These are phyloP conservation scores for Leishmania mexicana DNA, from an alignment of 208 protist genomes.

Conservation along the genomic window DNA sequence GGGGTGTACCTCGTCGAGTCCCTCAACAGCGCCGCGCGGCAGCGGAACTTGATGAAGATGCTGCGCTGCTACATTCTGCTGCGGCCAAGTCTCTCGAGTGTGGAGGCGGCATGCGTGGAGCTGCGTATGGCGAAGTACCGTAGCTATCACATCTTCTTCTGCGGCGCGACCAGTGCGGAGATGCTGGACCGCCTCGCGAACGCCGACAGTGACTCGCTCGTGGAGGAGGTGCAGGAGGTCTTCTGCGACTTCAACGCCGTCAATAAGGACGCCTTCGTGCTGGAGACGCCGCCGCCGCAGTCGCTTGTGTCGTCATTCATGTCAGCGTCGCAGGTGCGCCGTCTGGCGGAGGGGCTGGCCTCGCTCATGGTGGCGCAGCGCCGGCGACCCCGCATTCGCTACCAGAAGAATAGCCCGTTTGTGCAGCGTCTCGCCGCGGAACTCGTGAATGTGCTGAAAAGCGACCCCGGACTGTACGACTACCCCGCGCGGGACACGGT, in stretches of 20 bases:
- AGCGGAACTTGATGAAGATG: conserved; percentile 91
- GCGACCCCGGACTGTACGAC: conserved; percentile 88
- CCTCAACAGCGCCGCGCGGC: conserved; percentile 57
- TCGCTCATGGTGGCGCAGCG: conserved; percentile 82
- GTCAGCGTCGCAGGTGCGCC: conserved; percentile 35
- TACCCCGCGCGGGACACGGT: conserved; percentile 73
- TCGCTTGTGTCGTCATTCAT: conserved; percentile 44
- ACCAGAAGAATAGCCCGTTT: conserved; percentile 64
- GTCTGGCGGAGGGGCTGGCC: conserved; percentile 73
- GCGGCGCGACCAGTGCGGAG: conserved; percentile 75
- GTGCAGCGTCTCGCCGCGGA: conserved; percentile 70
- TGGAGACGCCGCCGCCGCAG: conserved; percentile 46
- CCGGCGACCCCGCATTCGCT: conserved; percentile 69
- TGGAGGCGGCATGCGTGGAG: conserved; percentile 85
- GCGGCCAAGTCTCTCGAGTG: conserved; percentile 91
- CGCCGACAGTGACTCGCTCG: conserved; percentile 92
- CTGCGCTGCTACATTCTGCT: conserved; percentile 94
- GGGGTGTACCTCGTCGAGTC: conserved; percentile 97
- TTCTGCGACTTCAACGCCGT: conserved; percentile 96
- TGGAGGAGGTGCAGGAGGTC: conserved; percentile 94
- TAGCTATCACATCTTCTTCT: conserved; percentile 90
- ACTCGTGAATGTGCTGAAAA: conserved; percentile 66
- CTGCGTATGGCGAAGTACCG: conserved; percentile 88
- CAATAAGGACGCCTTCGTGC: conserved; percentile 85
- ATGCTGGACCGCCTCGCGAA: conserved; percentile 93